Base-by-base conservation (phyloP, 1,284 basidiomycete species). In the Cutaneotrichosporon mucoides region DNA sequence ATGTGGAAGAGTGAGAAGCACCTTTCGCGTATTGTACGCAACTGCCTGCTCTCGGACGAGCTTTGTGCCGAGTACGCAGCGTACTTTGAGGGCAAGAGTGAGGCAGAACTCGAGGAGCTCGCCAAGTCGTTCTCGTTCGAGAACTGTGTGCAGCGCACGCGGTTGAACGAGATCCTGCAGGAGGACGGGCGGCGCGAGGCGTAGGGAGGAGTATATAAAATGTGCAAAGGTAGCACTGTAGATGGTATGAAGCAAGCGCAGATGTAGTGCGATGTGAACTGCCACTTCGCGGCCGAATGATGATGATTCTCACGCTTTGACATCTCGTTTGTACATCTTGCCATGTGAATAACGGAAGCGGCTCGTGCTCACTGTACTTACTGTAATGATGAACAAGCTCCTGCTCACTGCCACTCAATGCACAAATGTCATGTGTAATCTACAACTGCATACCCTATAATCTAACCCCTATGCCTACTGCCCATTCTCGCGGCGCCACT, bases 21-120 rank as follows among this genome's bases (percentile, higher is more conserved):
- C 44, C 77, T 85, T 35, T 81, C 80, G 2, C 81, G 85, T 40
- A 73, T 86, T 44, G 77, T 84, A 13, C 80, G 86, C 52, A 84
- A 84, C 66, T 86, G 85, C 49, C 77, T 88, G 34, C 76, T 88
- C 4, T 82, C 82, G 3, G 74, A 88, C 72, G 85, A 84, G 68
- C 75, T 88, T 66, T 81, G 85, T 37, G 77, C 79, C 60, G 85
- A 87, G 68, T 88, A 84, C 82, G 86, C 86, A 0, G 82, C 83
- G 56, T 81, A 83, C 65, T 86, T 88, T 72, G 73, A 76, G 15
- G 85, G 82, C 4, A 81, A 85, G 76, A 79, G 68, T 45, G 74
- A 80, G 66, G 76, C 73, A n/a, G 83, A 87, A 73, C 73, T 88
- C 53, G 85, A 86, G 60, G 80, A 76, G 62, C 76, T 88, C n/a